These are phyloP conservation scores for Candida ovalis DNA, from an alignment of 805 yeast genomes.

Conservation along the genomic window DNA sequence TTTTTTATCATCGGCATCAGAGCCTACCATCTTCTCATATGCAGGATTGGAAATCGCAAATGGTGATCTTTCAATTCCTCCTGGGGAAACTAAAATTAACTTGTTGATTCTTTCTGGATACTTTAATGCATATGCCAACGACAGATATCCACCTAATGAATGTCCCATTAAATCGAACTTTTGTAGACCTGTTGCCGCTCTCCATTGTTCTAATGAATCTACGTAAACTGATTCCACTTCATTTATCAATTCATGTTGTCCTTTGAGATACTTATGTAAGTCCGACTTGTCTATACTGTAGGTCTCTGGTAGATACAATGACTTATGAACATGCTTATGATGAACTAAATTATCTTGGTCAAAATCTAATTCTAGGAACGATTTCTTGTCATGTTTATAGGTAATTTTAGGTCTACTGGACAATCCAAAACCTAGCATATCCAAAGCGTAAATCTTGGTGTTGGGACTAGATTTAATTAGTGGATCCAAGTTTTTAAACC, in stretches of 20 bases:
- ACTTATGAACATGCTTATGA: slow-evolving; percentile 22
- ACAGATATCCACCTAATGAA: slow-evolving; percentile 75
- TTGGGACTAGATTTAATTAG: slow-evolving; percentile 30
- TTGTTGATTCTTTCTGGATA: slow-evolving; percentile 52
- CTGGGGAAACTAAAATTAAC: slow-evolving; percentile 66
- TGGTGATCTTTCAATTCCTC: slow-evolving; percentile 71
- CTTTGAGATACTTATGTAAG: slow-evolving; percentile 23
- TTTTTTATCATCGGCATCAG: slow-evolving; percentile 3
- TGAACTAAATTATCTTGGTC: slow-evolving; percentile 17
- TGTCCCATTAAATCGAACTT: slow-evolving; percentile 68
- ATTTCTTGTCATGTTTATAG: slow-evolving; percentile 22
- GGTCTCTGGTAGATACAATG: slow-evolving; percentile 21
- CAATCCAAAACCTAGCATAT: slow-evolving; percentile 53
- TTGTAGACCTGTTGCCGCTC: slow-evolving; percentile 42
- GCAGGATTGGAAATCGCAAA: slow-evolving; percentile 50
- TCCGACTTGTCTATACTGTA: slow-evolving; percentile 18
- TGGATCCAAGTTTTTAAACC: slow-evolving; percentile 48
- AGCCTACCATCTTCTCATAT: slow-evolving; percentile 5
- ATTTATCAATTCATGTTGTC: slow-evolving; percentile 36
- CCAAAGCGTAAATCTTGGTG: slow-evolving; percentile 37
- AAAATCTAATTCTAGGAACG: slow-evolving; percentile 23
- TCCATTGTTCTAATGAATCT: slow-evolving; percentile 63
- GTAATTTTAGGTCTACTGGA: slow-evolving; percentile 42
- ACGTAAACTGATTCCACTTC: slow-evolving; percentile 54
- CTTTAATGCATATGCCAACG: slow-evolving; percentile 57